These are phyloP conservation scores for Fomitiporia mediterranea DNA, from an alignment of 1,284 basidiomycete species.

Conservation along the genomic window DNA sequence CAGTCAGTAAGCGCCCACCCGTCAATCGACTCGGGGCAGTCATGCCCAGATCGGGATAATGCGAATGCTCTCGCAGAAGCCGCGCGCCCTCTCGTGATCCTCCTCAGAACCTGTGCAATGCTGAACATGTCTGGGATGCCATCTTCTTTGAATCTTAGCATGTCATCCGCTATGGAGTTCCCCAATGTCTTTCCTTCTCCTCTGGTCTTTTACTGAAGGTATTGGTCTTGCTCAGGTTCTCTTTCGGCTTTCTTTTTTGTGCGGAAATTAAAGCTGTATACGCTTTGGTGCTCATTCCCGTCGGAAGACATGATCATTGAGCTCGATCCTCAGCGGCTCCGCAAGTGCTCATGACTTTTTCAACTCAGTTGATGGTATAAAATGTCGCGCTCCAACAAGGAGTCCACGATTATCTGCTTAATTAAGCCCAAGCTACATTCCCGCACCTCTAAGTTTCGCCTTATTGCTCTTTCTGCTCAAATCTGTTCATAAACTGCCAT, in stretches of 20 bases:
- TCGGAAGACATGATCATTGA: not conserved
- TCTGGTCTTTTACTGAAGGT: not conserved
- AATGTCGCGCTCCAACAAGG: not conserved
- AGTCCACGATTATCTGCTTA: not conserved
- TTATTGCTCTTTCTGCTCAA: not conserved
- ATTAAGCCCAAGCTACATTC: not conserved
- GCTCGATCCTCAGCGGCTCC: not conserved
- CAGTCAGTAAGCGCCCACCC: not conserved
- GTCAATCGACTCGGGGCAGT: not conserved
- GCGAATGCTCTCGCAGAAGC: not conserved
- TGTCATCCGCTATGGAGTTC: not conserved
- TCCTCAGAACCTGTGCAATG: not conserved
- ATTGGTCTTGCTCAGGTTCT: not conserved
- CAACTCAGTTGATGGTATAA: not conserved
- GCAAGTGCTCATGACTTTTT: not conserved
- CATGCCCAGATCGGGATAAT: not conserved
- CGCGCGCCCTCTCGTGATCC: not conserved
- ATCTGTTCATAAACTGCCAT: not conserved
- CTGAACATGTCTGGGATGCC: not conserved
- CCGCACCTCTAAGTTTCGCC: not conserved
- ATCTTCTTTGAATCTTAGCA: constrained; percentile 7
- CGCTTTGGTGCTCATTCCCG: not conserved
- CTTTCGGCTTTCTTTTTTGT: not conserved
- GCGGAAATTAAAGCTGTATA: not conserved
- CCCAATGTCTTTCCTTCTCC: not conserved